A percentile compares a stretch with the other conserved stretches of the same genome.
phyloP scores from a whole-genome alignment of 2,329 filamentous ascomycete genomes.

The Phyllosticta capitalensis region DNA sequence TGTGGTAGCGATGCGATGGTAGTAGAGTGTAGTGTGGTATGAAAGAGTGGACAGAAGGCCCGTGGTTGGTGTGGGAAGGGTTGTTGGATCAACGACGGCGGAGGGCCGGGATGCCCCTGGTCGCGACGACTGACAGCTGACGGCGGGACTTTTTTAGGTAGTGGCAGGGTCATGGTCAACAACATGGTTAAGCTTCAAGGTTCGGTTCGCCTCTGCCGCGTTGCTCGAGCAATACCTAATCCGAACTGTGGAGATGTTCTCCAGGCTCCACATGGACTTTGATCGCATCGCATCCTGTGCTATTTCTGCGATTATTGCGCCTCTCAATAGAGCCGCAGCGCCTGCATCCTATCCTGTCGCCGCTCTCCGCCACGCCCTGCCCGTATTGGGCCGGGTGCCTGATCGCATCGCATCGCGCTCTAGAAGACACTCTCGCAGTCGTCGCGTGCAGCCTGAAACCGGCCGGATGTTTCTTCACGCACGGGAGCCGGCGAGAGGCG shows the following conservation, averaged over 20 bases:
- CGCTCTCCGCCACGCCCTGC: neutral
- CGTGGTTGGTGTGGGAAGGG: neutral
- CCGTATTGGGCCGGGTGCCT: neutral
- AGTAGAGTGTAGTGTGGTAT: no score
- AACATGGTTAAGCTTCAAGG: neutral
- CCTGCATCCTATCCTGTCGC: neutral
- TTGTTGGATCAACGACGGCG: neutral
- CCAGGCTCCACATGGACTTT: no score
- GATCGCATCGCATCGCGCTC: no score
- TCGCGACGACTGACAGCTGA: neutral
- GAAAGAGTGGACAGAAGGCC: no score
- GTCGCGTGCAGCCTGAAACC: neutral
- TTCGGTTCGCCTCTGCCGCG: neutral
- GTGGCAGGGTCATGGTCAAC: neutral
- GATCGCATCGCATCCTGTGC: no score
- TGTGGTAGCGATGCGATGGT: no score
- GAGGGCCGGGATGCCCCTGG: neutral
- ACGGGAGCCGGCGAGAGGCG: no score
- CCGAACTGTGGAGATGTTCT: no score
- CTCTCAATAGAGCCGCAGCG: neutral
- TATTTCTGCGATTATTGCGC: neutral
- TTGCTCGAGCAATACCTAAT: neutral
- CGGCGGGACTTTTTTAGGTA: neutral
- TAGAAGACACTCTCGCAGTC: no score
- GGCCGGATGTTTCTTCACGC: neutral